Conservation (phyloP, 2,329 filamentous ascomycete genomes). For the Alternaria consortialis region DNA sequence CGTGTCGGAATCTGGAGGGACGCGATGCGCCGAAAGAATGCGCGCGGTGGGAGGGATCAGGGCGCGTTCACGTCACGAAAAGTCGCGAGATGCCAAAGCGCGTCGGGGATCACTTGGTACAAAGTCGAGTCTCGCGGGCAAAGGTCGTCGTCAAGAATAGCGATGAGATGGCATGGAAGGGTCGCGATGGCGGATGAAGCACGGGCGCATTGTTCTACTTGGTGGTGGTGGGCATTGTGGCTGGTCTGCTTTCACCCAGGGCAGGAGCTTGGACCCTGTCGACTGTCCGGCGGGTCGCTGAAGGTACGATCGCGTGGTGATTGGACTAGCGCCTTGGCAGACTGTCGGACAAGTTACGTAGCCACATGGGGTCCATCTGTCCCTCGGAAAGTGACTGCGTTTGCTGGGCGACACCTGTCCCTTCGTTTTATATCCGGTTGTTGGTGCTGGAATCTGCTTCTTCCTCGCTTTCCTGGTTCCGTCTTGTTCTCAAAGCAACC, state of each 20-base stretch:
- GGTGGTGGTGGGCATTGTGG: slow-evolving; percentile 3
- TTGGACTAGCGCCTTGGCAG: slow-evolving; percentile 23
- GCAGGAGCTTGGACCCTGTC: slow-evolving; percentile 17
- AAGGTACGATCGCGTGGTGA: slow-evolving; percentile 2
- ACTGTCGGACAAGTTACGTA: slow-evolving; percentile 40
- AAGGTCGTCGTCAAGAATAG: slow-evolving; percentile 11
- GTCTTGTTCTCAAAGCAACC: background rate
- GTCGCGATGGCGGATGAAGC: slow-evolving; percentile 18
- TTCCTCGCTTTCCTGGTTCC: too few relatives aligned
- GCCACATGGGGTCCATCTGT: slow-evolving; percentile 24
- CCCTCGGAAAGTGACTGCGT: slow-evolving; percentile 3
- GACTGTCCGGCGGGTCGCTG: background rate
- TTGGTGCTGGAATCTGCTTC: background rate
- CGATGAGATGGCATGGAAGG: background rate
- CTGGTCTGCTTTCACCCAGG: background rate
- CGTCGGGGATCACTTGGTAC: slow-evolving; percentile 11
- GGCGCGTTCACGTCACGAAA: slow-evolving; percentile 7
- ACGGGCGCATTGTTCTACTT: slow-evolving; percentile 23
- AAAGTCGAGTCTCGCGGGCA: background rate
- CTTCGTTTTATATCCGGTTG: slow-evolving; percentile 8
- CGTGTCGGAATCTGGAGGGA: background rate
- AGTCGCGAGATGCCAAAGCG: slow-evolving; percentile 17
- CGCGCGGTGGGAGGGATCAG: background rate
- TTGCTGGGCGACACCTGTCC: slow-evolving; percentile 20
- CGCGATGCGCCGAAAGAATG: background rate